Evolutionary conservation across 148 eudicot genomes (phyloP), one percentile per base, ranked within the genome.

Genomic region (Rhododendron molle): DNA sequence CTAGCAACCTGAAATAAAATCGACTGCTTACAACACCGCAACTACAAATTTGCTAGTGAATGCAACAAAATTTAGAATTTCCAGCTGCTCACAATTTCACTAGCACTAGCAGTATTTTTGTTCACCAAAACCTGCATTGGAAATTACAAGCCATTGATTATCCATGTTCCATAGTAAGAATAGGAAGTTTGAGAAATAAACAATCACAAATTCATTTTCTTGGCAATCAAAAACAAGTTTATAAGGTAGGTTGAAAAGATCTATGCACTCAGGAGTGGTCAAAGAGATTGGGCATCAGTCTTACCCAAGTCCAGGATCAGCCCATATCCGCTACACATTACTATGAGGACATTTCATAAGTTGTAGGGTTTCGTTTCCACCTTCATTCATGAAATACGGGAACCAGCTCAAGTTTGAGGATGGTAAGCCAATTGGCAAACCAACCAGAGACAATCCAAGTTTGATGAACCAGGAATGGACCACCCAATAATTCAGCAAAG

Each of bases 81-180:
- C 52, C 49, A 82, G 80, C 77, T 62, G 67, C 98, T 95, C 88
- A 96, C 99, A 79, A 95, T 96, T 91, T 96, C 99, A 90, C 99
- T 96, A 54, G 99, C 98, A 90, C 99, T 96, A 71, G 99, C 99
- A 62, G 98, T 95, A 87, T 94, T 95, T 67, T 91, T 94, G 86
- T 96, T 96, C 88, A 96, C 99, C 93, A 96, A 88, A 87, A 96
- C 93, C 99, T 96, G 94, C 91, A 93, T 78, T 32, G 74, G 26
- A 82, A 72, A 78, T 78, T 2, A 83, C 47, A 78, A 30, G 83
- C 26, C 21, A 86, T n/a, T 71, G 47, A 9, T 71, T 30, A 32
- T 49, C 65, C 47, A 18, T 32, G 10, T 15, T 10, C 72, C 32
- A 26, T 15, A 40, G 49, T 50, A 50, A 76, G 62, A n/a, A 56